phyloP scores from a whole-genome alignment of 345 rosid species.

The Syzygium grande region DNA sequence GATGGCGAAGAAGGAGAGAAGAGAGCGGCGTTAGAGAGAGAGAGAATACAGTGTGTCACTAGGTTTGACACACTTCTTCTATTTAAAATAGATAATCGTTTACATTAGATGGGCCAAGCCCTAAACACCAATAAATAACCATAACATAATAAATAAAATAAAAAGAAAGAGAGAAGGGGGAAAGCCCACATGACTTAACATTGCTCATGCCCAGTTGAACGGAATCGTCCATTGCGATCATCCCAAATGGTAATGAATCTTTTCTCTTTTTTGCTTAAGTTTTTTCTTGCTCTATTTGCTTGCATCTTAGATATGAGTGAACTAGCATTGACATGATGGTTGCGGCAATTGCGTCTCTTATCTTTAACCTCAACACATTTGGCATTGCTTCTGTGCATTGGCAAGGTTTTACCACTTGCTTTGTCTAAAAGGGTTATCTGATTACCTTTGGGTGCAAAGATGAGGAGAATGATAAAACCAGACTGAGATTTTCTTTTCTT shows the following conservation, averaged over 20 bases:
- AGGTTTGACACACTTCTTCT: too few relatives aligned
- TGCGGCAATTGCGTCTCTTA: not conserved
- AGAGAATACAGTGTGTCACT: too few relatives aligned
- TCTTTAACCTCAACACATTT: not conserved
- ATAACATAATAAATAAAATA: too few relatives aligned
- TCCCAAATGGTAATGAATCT: constrained; percentile 52
- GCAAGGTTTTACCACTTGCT: not conserved
- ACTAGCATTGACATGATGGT: not conserved
- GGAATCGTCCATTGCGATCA: constrained; percentile 95
- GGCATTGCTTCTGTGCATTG: not conserved
- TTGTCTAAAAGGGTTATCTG: not conserved
- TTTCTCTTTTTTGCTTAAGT: not conserved
- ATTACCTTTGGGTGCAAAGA: not conserved
- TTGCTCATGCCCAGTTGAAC: constrained; percentile 86
- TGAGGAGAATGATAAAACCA: not conserved
- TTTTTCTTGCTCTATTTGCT: not conserved
- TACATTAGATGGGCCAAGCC: too few relatives aligned
- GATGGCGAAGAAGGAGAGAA: too few relatives aligned
- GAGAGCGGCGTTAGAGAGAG: too few relatives aligned
- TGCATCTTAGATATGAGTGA: not conserved
- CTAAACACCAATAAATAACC: too few relatives aligned
- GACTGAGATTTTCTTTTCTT: not conserved
- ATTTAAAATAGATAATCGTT: too few relatives aligned
- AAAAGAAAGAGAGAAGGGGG: too few relatives aligned
- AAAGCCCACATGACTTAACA: too few relatives aligned